phyloP scores from a whole-genome alignment of 208 protist species.

The Crithidia mellificae region DNA sequence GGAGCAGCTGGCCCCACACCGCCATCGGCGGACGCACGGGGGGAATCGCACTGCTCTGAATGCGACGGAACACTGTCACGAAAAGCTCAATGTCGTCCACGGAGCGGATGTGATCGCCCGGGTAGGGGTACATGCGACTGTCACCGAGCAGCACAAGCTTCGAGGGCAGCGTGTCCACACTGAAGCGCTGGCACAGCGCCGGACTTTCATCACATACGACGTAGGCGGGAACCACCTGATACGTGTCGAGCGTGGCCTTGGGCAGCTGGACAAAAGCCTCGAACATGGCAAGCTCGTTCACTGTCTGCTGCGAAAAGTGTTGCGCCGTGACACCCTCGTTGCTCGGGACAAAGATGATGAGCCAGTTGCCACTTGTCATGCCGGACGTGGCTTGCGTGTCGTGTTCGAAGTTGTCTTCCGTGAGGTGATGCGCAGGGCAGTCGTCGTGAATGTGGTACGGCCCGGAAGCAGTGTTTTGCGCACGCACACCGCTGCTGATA shows the following conservation, averaged over 20 bases:
- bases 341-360: slow-evolving; percentile 31
- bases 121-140: slow-evolving; percentile 27
- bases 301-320: slow-evolving; percentile 17
- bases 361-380: slow-evolving; percentile 37
- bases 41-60: slow-evolving; percentile 27
- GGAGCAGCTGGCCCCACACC: slow-evolving; percentile 21
- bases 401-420: slow-evolving; percentile 23
- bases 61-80: slow-evolving; percentile 26
- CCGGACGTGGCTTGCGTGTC: slow-evolving; percentile 28
- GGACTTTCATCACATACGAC: slow-evolving; percentile 33
- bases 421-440: slow-evolving; percentile 20
- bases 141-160: slow-evolving; percentile 19
- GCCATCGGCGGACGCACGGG: slow-evolving; percentile 7
- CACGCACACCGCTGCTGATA: background rate
- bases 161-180: slow-evolving; percentile 1
- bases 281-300: slow-evolving; percentile 22
- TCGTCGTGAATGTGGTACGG: slow-evolving; percentile 15
- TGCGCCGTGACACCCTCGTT: slow-evolving; percentile 22
- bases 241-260: slow-evolving; percentile 4
- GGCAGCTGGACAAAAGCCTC: slow-evolving; percentile 22
- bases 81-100: slow-evolving; percentile 32
- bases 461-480: background rate
- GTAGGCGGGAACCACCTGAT: slow-evolving; percentile 29
- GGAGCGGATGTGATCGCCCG: slow-evolving; percentile 14
- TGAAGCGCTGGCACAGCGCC: slow-evolving; percentile 22